A percentile compares a stretch with the other conserved stretches of the same genome.
phyloP scores from a whole-genome alignment of 768 basidiomycete species.

The Gelatoporia subvermispora region DNA sequence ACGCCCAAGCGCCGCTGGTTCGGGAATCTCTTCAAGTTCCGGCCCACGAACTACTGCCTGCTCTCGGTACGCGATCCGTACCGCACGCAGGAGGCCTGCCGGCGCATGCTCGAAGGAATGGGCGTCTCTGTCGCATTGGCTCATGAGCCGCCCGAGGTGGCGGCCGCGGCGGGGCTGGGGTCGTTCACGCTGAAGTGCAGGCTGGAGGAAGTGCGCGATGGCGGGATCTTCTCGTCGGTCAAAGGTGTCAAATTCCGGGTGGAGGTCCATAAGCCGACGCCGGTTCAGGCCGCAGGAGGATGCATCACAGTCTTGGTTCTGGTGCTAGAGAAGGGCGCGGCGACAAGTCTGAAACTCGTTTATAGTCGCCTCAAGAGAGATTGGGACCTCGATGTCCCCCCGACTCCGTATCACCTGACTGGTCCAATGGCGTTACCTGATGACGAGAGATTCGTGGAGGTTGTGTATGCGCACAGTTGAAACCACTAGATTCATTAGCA shows the following conservation, averaged over 20 bases:
- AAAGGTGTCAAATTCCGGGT: slow-evolving; percentile 83
- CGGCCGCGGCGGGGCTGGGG: slow-evolving; percentile 31
- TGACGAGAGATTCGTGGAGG: slow-evolving; percentile 29
- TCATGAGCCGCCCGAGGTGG: slow-evolving; percentile 24
- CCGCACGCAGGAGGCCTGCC: slow-evolving; percentile 70
- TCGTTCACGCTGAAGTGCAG: slow-evolving; percentile 66
- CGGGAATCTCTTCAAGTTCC: slow-evolving; percentile 83
- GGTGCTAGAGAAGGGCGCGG: slow-evolving; percentile 83
- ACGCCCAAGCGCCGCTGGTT: slow-evolving; percentile 60
- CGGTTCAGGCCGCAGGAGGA: slow-evolving; percentile 38
- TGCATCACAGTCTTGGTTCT: slow-evolving; percentile 59
- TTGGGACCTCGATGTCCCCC: slow-evolving; percentile 61
- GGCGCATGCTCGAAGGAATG: slow-evolving; percentile 64
- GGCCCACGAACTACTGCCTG: slow-evolving; percentile 55
- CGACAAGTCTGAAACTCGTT: slow-evolving; percentile 74
- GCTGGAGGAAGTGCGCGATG: slow-evolving; percentile 61
- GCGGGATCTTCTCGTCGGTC: slow-evolving; percentile 45
- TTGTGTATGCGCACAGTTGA: slow-evolving; percentile 27
- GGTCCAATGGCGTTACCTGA: slow-evolving; percentile 14
- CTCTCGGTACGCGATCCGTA: slow-evolving; percentile 54
- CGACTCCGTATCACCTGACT: slow-evolving; percentile 12
- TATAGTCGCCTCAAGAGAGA: slow-evolving; percentile 58
- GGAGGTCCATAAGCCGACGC: slow-evolving; percentile 50
- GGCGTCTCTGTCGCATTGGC: slow-evolving; percentile 66
- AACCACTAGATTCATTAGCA: neutral